Evolutionary conservation across 1,284 basidiomycete species (phyloP).

Genomic region (Ustilago nuda): DNA sequence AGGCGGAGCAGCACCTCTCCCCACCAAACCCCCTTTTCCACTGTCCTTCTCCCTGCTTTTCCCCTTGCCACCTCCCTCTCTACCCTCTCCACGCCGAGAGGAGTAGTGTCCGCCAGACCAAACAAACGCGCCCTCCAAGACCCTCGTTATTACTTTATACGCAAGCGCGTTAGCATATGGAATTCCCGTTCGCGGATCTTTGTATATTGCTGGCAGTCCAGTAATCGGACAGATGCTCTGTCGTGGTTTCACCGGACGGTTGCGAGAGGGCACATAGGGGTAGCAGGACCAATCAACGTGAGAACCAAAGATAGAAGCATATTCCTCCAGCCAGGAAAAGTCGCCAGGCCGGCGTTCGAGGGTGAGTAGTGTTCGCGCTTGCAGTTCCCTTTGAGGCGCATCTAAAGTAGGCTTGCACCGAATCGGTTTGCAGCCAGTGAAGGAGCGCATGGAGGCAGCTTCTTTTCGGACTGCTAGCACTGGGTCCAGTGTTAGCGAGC

Average conservation of each 20-base stretch:
- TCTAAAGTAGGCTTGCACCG: not conserved
- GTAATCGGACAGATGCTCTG: slow-evolving; percentile 71
- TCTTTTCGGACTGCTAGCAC: slow-evolving; percentile 39
- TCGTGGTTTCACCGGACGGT: slow-evolving; percentile 69
- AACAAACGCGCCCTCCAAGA: slow-evolving; percentile 73
- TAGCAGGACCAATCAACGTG: slow-evolving; percentile 71
- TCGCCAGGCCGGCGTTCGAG: slow-evolving; percentile 45
- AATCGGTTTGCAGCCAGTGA: not conserved
- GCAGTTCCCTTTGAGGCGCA: slow-evolving; percentile 13
- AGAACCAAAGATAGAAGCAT: slow-evolving; percentile 80
- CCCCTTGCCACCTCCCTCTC: not conserved
- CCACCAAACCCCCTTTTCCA: not conserved
- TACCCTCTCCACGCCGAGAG: not conserved
- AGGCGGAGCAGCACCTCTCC: slow-evolving; percentile 23
- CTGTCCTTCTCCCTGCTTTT: not conserved
- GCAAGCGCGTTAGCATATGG: slow-evolving; percentile 80
- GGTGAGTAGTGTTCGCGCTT: slow-evolving; percentile 57
- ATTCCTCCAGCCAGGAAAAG: slow-evolving; percentile 76
- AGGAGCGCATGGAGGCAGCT: slow-evolving; percentile 9
- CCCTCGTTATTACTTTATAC: slow-evolving; percentile 74
- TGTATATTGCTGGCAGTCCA: slow-evolving; percentile 73
- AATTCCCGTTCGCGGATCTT: slow-evolving; percentile 80
- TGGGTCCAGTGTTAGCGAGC: slow-evolving; percentile 40
- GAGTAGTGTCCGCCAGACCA: slow-evolving; percentile 47
- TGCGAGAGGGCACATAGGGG: slow-evolving; percentile 69